Base-by-base conservation (phyloP, 2,329 filamentous ascomycete species). In the Stromatinia cepivora region DNA sequence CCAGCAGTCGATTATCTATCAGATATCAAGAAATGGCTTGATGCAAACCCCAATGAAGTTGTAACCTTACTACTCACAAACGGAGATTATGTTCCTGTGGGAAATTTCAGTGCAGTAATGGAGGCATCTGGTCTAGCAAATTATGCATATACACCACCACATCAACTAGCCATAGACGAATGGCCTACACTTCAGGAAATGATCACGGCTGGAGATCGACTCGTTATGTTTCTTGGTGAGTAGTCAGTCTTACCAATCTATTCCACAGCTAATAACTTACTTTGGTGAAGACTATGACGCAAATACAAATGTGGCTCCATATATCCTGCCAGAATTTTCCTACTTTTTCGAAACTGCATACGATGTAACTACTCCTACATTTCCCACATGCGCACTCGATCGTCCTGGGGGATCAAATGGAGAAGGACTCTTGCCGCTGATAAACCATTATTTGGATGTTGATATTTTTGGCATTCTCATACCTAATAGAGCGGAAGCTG, bases 281-380 rank as follows among this genome's bases (percentile, higher is more conserved):
- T 4, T 25, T 17, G 11, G 50, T 6, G 17, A 84, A 88, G 91
- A 93, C 78, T 92, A 86, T 73, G 76, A 84, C 64, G 78, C 82
- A 69, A 81, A 87, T 71, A 81, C 80, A 1, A 78, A 75, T 45
- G 77, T 81, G 63, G 84, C 87, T n/a, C 81, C 86, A 36, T 91
- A 89, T 76, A 86, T 92, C 67, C 81, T 90, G 68, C 82, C 86
- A 76, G 84, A 91, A 76, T 91, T 88, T 76, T 79, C 81, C 34
- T 88, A 87, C 79, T 85, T 90, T 73, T 93, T 90, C 81, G 92
- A 94, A 78, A 94, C 90, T 57, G 83, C 86, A 0, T 94, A 85
- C 79, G 87, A 91, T 72, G 72, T 74, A 8, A 87, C 84, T 1
- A 54, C 48, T 6, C 15, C 66, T 31, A 81, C 85, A 63, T 89